Evolutionary conservation across 2,329 filamentous ascomycete species (phyloP), one percentile per base, ranked within the genome.

Genomic region (Aspergillus sp.): DNA sequence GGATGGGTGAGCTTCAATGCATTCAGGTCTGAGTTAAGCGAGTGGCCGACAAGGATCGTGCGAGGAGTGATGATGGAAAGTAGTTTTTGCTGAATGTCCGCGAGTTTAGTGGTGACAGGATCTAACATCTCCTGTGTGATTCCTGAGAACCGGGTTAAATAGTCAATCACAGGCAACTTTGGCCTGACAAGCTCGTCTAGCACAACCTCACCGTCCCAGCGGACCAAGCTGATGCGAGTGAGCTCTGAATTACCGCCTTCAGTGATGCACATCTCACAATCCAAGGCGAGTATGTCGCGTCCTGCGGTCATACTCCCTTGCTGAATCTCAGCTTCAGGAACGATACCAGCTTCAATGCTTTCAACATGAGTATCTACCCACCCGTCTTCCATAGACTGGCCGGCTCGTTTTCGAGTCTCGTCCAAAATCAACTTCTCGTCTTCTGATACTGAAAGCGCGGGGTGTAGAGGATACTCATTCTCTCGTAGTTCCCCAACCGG

Each of bases 231-330:
- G 71, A 98, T 89, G 56, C 95, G 87, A 2, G 95, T 96, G 43
- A 99, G 85, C 36, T 93, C 91, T 62, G 89, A 91, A 63, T 90
- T 85, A 48, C 86, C 86, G 59, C 89, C 86, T 58, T 88, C 89
- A 2, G 92, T 96, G 76, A 91, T 87, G 72, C 93, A 96, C 95
- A 99, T 99, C 75, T 99, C 95, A 75, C 95, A 99, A 72, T 99
- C 95, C 54, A 99, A 80, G 1, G 91, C 89, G 48, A 96, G 79
- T 11, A 97, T 79, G 38, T 88, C 83, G 61, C 91, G 85, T 36
- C 93, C 95, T 30, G 86, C 90, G 0, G 91, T 96, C 57, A 96
- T 78, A 72, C 91, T 93, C 55, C 92, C 93, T 64, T 87, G 78
- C 73, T 96, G 82, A 57, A 96, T 86, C 53, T 92, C 85, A 5